Base-by-base conservation (phyloP, 495 filamentous ascomycete genomes). In the Penicillium cinerascens region DNA sequence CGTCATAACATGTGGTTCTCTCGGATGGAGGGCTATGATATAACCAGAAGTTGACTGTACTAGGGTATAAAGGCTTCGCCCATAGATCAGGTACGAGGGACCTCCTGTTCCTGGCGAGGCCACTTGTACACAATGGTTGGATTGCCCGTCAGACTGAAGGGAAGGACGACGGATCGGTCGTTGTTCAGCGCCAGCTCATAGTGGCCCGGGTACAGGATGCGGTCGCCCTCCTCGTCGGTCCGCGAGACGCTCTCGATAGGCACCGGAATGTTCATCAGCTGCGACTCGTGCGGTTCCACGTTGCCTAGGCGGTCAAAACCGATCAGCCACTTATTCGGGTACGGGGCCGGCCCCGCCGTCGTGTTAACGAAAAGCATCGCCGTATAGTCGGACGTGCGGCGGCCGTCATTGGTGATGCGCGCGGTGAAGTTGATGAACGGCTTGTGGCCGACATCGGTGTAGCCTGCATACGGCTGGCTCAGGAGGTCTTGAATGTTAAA, bases 171-270 rank as follows among this genome's bases (percentile, higher is more conserved):
- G n/a, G n/a, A n/a, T n/a, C n/a, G n/a, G n/a, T n/a, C n/a, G n/a
- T n/a, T 43, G 40, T 87, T 81, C 17, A 87, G 52, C 45, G 70
- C 49, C 36, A 87, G 21, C 10, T 56, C 70, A 53, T 87, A 86
- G 4, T 62, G 67, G 6, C 84, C 84, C 2, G 84, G 84, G 58
- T 82, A 86, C 41, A 87, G 51, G 25, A 81, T 66, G 26, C 66
- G 72, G 58, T 82, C 76, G 13, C 84, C 84, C 6, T 58, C 64
- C 42, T 71, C 77, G 58, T 86, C 78, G 9, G 73, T 66, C 9
- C 84, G 63, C 6, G 80, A 78, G 39, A 87, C 49, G 41, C 64
- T 70, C n/a, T 75, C 82, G 22, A 85, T 56, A 17, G 69, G 83
- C 35, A 83, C 54, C 16, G 65, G 56, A 42, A 87, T 47, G 15